Conservation (phyloP, 495 filamentous ascomycete species). For the Aspergillus avenaceus region DNA sequence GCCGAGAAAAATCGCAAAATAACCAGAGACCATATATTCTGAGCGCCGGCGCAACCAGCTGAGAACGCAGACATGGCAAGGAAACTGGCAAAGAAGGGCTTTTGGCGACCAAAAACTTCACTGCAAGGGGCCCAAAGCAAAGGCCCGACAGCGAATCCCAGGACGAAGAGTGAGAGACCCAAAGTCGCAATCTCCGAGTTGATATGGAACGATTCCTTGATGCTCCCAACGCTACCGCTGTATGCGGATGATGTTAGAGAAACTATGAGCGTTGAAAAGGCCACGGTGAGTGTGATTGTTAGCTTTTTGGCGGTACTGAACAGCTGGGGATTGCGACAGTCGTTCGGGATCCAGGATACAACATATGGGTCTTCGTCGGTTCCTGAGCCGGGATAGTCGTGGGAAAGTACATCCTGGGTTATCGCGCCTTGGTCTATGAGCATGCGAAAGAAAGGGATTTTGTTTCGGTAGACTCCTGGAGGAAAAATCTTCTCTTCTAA, state of each 20-base stretch:
- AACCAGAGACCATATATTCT: not conserved
- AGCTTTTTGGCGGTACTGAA: constrained; percentile 54
- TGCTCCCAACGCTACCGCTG: constrained; percentile 51
- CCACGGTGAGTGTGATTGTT: constrained; percentile 54
- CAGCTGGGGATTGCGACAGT: constrained; percentile 59
- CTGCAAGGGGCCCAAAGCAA: constrained; percentile 44
- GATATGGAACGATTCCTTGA: constrained; percentile 43
- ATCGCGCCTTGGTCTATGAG: constrained; percentile 23
- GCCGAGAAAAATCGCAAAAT: not conserved
- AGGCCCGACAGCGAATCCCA: constrained; percentile 30
- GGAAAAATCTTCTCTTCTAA: not conserved
- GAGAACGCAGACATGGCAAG: constrained; percentile 31
- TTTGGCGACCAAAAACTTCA: constrained; percentile 63
- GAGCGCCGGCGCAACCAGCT: not conserved
- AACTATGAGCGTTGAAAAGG: constrained; percentile 61
- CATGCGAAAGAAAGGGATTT: constrained; percentile 21
- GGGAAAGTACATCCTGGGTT: constrained; percentile 43
- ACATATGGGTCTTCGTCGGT: constrained; percentile 64
- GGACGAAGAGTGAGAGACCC: constrained; percentile 51
- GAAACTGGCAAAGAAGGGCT: constrained; percentile 58
- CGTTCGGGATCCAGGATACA: constrained; percentile 61
- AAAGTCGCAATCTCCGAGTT: constrained; percentile 44
- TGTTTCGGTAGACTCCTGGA: not conserved
- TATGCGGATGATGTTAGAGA: constrained; percentile 69
- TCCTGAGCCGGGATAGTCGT: constrained; percentile 56